Evolutionary conservation across 768 basidiomycete genomes (phyloP).

Genomic region (Russula griseocarnosa): DNA sequence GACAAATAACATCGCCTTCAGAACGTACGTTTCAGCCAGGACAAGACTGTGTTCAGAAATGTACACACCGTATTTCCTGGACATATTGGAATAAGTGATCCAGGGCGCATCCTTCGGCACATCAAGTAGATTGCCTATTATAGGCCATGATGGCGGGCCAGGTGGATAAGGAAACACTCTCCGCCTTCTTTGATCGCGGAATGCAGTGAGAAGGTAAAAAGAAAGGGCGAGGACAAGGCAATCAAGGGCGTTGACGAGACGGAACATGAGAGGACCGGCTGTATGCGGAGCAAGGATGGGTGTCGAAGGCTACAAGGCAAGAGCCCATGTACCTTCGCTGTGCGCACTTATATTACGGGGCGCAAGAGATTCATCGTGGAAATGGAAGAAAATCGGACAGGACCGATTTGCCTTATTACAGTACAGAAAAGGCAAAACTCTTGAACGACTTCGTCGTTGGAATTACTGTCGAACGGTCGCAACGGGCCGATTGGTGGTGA

Average conservation of each 20-base stretch:
- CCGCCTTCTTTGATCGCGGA: background rate
- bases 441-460: background rate
- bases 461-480: too few relatives aligned
- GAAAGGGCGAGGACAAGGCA: background rate
- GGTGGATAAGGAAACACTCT: conserved; percentile 3
- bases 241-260: background rate
- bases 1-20: conserved; percentile 14
- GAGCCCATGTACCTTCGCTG: background rate
- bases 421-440: background rate
- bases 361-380: background rate
- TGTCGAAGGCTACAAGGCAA: background rate
- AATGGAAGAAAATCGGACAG: background rate
- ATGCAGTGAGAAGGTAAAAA: background rate
- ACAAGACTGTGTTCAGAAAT: background rate
- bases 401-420: too few relatives aligned
- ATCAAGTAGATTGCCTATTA: conserved; percentile 19
- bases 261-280: background rate
- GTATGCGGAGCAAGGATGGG: background rate
- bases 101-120: conserved; percentile 1
- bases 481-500: background rate
- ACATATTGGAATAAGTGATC: background rate
- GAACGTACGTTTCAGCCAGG: background rate
- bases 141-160: background rate
- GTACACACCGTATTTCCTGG: conserved; percentile 11
- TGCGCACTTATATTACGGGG: background rate